These are phyloP conservation scores for Westerdykella sp. DNA, from an alignment of 2,329 filamentous ascomycete species.

Conservation along the genomic window DNA sequence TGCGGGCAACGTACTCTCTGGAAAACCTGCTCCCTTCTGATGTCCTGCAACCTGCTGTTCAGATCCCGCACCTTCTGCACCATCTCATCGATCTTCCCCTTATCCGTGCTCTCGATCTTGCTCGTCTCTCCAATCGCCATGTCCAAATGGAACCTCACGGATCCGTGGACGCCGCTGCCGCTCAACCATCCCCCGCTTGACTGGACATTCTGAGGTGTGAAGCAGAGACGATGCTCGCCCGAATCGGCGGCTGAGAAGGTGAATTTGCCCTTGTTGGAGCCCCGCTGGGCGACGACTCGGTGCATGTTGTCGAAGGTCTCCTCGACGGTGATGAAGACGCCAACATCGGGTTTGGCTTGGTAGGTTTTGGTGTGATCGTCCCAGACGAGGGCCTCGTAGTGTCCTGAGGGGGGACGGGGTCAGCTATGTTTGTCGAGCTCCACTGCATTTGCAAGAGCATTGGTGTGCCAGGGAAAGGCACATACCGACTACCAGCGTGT, in stretches of 20 bases:
- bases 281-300: slow-evolving; percentile 84
- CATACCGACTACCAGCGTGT: slow-evolving; percentile 85
- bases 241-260: slow-evolving; percentile 91
- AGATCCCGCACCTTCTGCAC: slow-evolving; percentile 83
- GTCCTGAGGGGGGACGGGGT: slow-evolving; percentile 45
- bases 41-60: slow-evolving; percentile 79
- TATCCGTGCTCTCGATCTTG: slow-evolving; percentile 88
- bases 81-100: slow-evolving; percentile 86
- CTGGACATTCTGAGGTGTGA: slow-evolving; percentile 72
- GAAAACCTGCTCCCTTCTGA: slow-evolving; percentile 91
- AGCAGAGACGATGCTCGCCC: slow-evolving; percentile 95
- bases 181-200: slow-evolving; percentile 67
- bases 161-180: slow-evolving; percentile 58
- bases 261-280: slow-evolving; percentile 71
- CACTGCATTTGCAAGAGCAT: neutral
- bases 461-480: neutral
- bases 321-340: slow-evolving; percentile 89
- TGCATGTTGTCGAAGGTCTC: slow-evolving; percentile 98
- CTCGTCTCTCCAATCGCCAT: slow-evolving; percentile 91
- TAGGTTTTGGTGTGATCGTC: slow-evolving; percentile 64
- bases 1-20: slow-evolving; percentile 61
- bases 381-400: slow-evolving; percentile 82
- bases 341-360: slow-evolving; percentile 66
- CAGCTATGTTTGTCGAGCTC: neutral
- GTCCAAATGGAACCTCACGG: slow-evolving; percentile 79